Evolutionary conservation across 2,329 filamentous ascomycete species (phyloP), one percentile per base, ranked within the genome.

Genomic region (Apiospora sp.): DNA sequence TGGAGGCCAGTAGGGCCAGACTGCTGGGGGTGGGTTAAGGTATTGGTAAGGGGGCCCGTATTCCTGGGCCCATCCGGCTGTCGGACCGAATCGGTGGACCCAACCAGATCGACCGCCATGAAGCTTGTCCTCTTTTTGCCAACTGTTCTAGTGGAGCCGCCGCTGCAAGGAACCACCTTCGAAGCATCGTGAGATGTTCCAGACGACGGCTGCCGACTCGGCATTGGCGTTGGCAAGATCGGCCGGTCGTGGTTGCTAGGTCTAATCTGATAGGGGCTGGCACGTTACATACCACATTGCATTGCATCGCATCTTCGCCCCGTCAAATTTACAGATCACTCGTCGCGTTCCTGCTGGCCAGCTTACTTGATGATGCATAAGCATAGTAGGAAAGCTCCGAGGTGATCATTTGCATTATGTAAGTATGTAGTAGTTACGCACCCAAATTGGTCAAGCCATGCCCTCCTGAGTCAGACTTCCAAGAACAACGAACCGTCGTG

Each of bases 41-140:
- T n/a, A n/a, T n/a, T 24, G 4, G 13, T 46, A 37, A 8, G 37
- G 34, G 49, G 49, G 49, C 3, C n/a, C 24, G 49, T 54, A 54
- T 58, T 58, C 16, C 14, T 8, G 27, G 34, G 58, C 34, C 30
- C 34, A 41, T 41, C 14, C 58, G 58, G 58, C 8, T 41, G 8
- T 64, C 58, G 58, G 58, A 14, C 58, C 58, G 58, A 64, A 41
- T 64, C 30, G 58, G 34, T 64, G 58, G 58, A n/a, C n/a, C 12
- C 58, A 3, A 34, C 30, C 13, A 64, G 58, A 41, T 64, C 58
- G 34, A 64, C 58, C 58, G 22, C 34, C 58, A 64, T 34, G 58
- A 64, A 64, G 58, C 58, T 64, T 64, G 58, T 41, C 54, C 54
- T 64, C 30, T 41, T 24, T 64, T 64, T n/a, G 34, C 58, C 58